These are phyloP conservation scores for Eutrema salsugineum DNA, from an alignment of 441 rosid species.

Conservation along the genomic window DNA sequence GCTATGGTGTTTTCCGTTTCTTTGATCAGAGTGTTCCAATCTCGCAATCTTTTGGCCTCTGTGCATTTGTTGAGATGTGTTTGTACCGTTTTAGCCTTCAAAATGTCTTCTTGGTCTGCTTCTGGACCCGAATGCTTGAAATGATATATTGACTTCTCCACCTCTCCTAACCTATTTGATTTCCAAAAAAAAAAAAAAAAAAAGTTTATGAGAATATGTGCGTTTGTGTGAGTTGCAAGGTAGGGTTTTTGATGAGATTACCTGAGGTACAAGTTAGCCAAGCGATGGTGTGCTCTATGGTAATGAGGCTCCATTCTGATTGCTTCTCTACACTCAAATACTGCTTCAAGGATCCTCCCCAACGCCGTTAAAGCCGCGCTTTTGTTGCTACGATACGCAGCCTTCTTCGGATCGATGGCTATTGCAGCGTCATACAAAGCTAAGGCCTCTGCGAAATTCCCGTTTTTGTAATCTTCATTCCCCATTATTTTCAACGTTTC, in stretches of 20 bases:
- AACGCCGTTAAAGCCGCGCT: constrained; percentile 83
- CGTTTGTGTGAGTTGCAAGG: neutral
- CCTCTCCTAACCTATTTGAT: constrained; percentile 70
- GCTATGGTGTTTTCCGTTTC: constrained; percentile 58
- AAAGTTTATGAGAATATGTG: neutral
- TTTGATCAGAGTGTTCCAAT: constrained; percentile 66
- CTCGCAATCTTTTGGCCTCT: constrained; percentile 57
- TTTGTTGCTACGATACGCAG: constrained; percentile 84
- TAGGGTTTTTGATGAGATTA: constrained; percentile 24
- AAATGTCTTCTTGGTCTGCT: constrained; percentile 64
- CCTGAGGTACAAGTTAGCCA: constrained; percentile 81
- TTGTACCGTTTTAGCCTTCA: constrained; percentile 58
- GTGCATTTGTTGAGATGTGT: constrained; percentile 61
- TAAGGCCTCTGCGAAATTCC: constrained; percentile 79
- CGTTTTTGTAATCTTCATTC: constrained; percentile 90
- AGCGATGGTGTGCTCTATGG: constrained; percentile 88
- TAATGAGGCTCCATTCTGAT: constrained; percentile 81
- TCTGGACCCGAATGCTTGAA: constrained; percentile 78
- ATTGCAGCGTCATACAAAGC: constrained; percentile 92
- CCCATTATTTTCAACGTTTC: constrained; percentile 90
- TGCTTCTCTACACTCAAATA: constrained; percentile 88
- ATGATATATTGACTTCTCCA: constrained; percentile 73
- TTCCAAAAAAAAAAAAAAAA: too few species aligned
- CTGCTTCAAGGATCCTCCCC: constrained; percentile 80
- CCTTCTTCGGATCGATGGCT: constrained; percentile 76